Evolutionary conservation across 83 land plant genomes (phyloP), one percentile per base, ranked within the genome.

Genomic region (Diphasiastrum complanatum): DNA sequence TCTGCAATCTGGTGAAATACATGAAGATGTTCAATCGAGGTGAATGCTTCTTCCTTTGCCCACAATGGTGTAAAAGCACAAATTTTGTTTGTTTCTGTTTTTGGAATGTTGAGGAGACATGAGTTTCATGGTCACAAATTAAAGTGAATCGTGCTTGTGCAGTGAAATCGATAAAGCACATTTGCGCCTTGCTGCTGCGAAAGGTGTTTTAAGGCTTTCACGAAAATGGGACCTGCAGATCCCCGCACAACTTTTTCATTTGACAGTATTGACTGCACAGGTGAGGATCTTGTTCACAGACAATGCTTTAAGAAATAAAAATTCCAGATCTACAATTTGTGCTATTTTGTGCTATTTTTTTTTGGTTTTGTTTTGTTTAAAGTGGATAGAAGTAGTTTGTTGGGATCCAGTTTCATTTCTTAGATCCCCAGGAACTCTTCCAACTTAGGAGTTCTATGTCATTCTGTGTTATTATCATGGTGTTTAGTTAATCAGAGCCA

Each of bases 91-190:
- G 14, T 4, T 64, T 28, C 2, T 33, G 29, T 45, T 33, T 38
- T 12, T 27, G 32, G 38, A 46, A 33, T 8, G 8, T 24, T 0
- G 12, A 23, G 16, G 10, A 16, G 23, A 18, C 19, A 38, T 5
- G 31, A 33, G 27, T 34, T 23, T 38, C 2, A 25, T 40, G 55
- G 25, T 18, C 34, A 11, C 30, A 54, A 8, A 6, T 24, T 5
- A 32, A 60, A 1, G 19, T 28, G 22, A 12, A 36, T 18, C 47
- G 53, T 35, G 69, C 24, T 24, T 55, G 11, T 30, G n/a, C 82
- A 86, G 91, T 73, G 51, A 52, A 33, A 72, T 78, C 48, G 91
- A 86, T 60, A 86, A 73, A 51, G 91, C 87, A 28, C 84, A 86
- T 65, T 38, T 86, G 59, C 75, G 75, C 76, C 87, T 86, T 65